These are phyloP conservation scores for Rhododendron molle DNA, from an alignment of 148 eudicot species.

Conservation along the genomic window DNA sequence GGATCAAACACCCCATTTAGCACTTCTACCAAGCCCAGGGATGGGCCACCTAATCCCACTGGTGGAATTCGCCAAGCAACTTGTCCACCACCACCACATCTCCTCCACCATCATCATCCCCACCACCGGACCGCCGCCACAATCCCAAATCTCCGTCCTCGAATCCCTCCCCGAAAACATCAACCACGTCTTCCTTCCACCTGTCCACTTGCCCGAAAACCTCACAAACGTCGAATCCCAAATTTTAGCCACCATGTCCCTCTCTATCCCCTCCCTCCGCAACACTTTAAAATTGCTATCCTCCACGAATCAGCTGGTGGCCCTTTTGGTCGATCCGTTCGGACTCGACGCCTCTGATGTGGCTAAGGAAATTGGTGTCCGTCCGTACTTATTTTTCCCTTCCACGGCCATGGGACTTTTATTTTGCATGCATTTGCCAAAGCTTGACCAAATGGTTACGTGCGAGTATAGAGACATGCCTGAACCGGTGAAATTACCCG, in stretches of 20 bases:
- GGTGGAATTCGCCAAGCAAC: slow-evolving; percentile 29
- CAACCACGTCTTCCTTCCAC: slow-evolving; percentile 11
- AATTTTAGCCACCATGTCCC: background rate
- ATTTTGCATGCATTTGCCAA: background rate
- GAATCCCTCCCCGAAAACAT: slow-evolving; percentile 27
- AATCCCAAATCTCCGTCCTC: slow-evolving; percentile 22
- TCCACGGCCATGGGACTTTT: slow-evolving; percentile 13
- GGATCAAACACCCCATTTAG: slow-evolving; percentile 27
- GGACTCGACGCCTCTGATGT: slow-evolving; percentile 15
- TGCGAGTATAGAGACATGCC: slow-evolving; percentile 12
- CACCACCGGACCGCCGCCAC: slow-evolving; percentile 23
- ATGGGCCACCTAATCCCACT: slow-evolving; percentile 66
- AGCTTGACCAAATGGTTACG: slow-evolving; percentile 7
- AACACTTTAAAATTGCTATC: background rate
- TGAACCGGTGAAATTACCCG: slow-evolving; percentile 13
- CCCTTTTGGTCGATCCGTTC: slow-evolving; percentile 2
- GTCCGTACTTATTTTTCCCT: slow-evolving; percentile 1
- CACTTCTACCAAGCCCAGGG: slow-evolving; percentile 45
- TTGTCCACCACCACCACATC: slow-evolving; percentile 18
- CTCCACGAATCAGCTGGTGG: background rate
- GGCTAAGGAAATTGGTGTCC: slow-evolving; percentile 11
- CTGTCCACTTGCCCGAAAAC: background rate
- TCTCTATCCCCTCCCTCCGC: background rate
- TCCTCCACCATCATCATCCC: slow-evolving; percentile 39
- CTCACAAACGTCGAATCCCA: no score